phyloP scores from a whole-genome alignment of 202 grass and related monocot species.

The Zoysia matrella region DNA sequence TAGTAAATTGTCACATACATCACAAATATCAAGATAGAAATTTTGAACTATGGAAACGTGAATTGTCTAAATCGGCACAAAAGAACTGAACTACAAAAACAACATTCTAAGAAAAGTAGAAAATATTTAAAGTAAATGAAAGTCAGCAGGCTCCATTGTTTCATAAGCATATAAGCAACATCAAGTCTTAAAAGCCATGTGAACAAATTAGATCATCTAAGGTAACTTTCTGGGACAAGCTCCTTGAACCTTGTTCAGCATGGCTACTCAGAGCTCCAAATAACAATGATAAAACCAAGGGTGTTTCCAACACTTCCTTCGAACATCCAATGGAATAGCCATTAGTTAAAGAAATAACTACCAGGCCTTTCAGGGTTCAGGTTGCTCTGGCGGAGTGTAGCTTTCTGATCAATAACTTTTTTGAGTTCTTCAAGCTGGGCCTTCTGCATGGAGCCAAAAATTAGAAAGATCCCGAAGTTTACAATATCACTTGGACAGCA shows the following conservation, averaged over 20 bases:
- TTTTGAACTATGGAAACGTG: conserved; percentile 8
- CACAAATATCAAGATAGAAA: conserved; percentile 35
- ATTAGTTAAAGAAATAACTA: neutral
- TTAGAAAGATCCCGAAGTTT: conserved; percentile 7
- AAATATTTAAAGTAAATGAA: conserved; percentile 27
- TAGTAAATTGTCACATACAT: conserved; percentile 35
- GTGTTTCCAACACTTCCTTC: conserved; percentile 19
- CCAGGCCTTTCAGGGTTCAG: no score
- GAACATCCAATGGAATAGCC: conserved; percentile 19
- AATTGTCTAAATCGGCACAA: conserved; percentile 25
- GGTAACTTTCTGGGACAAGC: conserved; percentile 7
- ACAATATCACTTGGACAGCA: conserved; percentile 21
- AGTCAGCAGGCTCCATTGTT: neutral
- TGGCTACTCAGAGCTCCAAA: conserved; percentile 24
- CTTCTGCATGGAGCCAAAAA: conserved; percentile 61
- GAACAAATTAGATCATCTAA: conserved; percentile 15
- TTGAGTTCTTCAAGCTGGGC: conserved; percentile 81
- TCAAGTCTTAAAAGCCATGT: conserved; percentile 18
- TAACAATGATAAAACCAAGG: neutral
- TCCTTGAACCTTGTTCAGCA: conserved; percentile 17
- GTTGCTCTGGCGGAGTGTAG: conserved; percentile 57
- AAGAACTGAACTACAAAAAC: neutral
- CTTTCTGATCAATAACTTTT: conserved; percentile 79
- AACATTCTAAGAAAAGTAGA: conserved; percentile 1
- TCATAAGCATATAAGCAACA: conserved; percentile 11